These are phyloP conservation scores for Bipolaris sorokiniana DNA, from an alignment of 2,329 filamentous ascomycete species.

Conservation along the genomic window DNA sequence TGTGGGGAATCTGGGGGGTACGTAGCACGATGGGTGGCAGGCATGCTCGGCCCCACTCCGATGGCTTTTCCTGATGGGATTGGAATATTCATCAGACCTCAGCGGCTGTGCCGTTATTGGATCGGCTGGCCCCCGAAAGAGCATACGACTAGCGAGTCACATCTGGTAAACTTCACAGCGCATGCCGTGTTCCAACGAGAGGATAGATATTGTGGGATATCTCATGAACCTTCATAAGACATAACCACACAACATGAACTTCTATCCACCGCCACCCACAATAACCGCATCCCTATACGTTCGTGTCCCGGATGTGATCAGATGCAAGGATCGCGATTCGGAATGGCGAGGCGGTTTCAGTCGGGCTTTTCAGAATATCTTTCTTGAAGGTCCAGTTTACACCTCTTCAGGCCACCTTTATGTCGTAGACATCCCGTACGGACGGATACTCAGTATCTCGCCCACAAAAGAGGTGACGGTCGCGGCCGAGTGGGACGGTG, in stretches of 20 bases:
- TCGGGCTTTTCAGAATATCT: conserved; percentile 47
- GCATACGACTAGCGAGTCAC: not conserved
- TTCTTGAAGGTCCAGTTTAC: conserved; percentile 50
- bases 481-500: conserved; percentile 49
- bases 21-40: not conserved
- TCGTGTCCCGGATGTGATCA: conserved; percentile 46
- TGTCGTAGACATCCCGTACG: conserved; percentile 52
- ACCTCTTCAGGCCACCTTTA: conserved; percentile 46
- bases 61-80: not conserved
- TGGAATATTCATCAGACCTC: not conserved
- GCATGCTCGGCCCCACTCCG: not conserved
- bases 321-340: conserved; percentile 29
- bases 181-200: not conserved
- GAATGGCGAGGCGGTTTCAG: conserved; percentile 52
- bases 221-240: not conserved
- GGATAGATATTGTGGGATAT: not conserved
- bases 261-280: conserved; percentile 42
- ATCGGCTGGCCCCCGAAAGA: not conserved
- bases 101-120: not conserved
- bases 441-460: conserved; percentile 48
- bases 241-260: conserved; percentile 40
- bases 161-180: not conserved
- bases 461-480: conserved; percentile 37
- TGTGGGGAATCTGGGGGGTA: not conserved
- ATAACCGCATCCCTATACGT: conserved; percentile 48